Conservation (phyloP, 2,329 filamentous ascomycete genomes). For the Mycosphaerelloides madeirae region DNA sequence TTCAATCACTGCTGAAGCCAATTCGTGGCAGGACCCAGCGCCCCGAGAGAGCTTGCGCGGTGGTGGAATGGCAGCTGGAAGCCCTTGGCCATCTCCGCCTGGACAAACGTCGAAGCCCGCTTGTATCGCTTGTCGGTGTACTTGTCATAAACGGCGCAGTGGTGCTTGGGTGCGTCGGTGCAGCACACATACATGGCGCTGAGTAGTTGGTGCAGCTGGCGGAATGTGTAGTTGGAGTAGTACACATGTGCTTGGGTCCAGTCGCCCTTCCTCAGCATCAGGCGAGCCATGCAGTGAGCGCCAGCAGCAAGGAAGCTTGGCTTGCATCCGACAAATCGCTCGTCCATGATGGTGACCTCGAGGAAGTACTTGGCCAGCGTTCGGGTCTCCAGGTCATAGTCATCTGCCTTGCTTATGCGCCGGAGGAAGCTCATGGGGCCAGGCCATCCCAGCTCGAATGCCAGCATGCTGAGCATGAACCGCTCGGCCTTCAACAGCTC, state of each 20-base stretch:
- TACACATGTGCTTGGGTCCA: conserved; percentile 82
- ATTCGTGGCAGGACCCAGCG: conserved; percentile 5
- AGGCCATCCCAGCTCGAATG: conserved; percentile 96
- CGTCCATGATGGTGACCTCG: conserved; percentile 95
- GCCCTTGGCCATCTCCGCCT: conserved; percentile 63
- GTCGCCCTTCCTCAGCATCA: conserved; percentile 84
- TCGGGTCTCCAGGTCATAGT: conserved; percentile 92
- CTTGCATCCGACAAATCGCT: conserved; percentile 86
- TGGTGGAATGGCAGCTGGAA: conserved; percentile 46
- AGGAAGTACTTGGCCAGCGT: conserved; percentile 97
- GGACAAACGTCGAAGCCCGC: conserved; percentile 73
- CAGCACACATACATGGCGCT: conserved; percentile 82
- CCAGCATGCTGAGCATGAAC: conserved; percentile 95
- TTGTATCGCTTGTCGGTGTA: conserved; percentile 86
- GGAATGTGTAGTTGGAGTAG: conserved; percentile 89
- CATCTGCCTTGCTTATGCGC: conserved; percentile 95
- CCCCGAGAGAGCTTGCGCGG: conserved; percentile 14
- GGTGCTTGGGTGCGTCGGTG: conserved; percentile 72
- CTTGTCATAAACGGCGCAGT: conserved; percentile 84
- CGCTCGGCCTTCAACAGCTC: conserved; percentile 96
- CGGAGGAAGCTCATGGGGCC: conserved; percentile 97
- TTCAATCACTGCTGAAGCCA: conserved; percentile 11
- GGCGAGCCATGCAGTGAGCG: conserved; percentile 82
- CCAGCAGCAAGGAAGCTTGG: conserved; percentile 88
- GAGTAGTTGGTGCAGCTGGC: conserved; percentile 73